phyloP scores from a whole-genome alignment of 73 alveolate genomes.

The Symbiodinium pilosum region DNA sequence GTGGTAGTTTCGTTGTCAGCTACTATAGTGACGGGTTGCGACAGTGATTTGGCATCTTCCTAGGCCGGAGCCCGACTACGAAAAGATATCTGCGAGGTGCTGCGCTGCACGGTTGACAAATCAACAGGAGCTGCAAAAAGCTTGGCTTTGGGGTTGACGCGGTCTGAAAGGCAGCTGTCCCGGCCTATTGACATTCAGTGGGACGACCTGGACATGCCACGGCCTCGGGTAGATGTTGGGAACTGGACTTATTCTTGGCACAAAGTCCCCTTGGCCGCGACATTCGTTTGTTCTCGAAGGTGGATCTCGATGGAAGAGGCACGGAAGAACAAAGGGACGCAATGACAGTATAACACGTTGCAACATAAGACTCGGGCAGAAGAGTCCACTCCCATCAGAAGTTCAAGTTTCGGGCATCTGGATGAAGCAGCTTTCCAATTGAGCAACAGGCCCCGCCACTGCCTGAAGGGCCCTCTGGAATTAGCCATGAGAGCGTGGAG shows the following conservation, averaged over 20 bases:
- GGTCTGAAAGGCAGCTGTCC: conserved; percentile 33
- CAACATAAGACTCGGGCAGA: background rate
- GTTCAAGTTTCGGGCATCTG: no score
- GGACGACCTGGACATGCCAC: conserved; percentile 28
- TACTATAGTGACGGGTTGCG: no score
- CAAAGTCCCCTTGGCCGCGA: no score
- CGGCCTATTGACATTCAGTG: background rate
- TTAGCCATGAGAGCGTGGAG: background rate
- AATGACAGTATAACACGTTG: no score
- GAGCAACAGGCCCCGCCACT: background rate
- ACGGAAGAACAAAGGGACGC: no score
- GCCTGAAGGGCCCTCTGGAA: background rate
- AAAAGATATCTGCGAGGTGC: conserved; percentile 37
- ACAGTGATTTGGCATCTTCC: background rate
- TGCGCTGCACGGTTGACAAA: no score
- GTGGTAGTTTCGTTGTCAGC: no score
- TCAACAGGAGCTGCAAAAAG: background rate
- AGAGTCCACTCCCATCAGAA: background rate
- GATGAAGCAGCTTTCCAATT: no score
- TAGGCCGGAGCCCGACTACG: conserved; percentile 36
- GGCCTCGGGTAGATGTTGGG: no score
- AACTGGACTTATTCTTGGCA: no score
- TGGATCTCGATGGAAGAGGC: no score
- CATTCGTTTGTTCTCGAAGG: no score
- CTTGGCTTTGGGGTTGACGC: background rate